phyloP scores from a whole-genome alignment of 441 rosid genomes.

The Heliophila coronopifolia region DNA sequence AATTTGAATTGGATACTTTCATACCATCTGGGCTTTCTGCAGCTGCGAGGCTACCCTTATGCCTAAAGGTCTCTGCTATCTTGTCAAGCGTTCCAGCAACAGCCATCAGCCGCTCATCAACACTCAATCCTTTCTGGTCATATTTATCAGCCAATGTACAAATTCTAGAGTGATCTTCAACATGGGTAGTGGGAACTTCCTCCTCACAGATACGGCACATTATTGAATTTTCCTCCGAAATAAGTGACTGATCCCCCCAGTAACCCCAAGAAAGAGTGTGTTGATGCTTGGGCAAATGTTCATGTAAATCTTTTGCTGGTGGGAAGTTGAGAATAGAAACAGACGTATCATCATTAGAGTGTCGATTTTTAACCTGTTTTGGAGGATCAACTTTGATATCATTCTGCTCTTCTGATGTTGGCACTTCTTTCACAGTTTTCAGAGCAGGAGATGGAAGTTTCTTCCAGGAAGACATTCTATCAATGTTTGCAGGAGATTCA shows the following conservation, averaged over 20 bases:
- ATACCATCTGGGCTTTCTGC: slow-evolving; percentile 80
- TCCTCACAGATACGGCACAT: slow-evolving; percentile 98
- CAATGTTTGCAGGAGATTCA: slow-evolving; percentile 60
- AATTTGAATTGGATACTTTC: slow-evolving; percentile 80
- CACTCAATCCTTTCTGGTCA: slow-evolving; percentile 75
- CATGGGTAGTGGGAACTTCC: slow-evolving; percentile 78
- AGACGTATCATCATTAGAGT: slow-evolving; percentile 40
- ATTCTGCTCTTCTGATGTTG: slow-evolving; percentile 41
- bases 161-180: slow-evolving; percentile 91
- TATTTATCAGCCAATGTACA: slow-evolving; percentile 93
- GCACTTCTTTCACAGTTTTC: slow-evolving; percentile 50
- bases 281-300: slow-evolving; percentile 61
- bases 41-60: slow-evolving; percentile 62
- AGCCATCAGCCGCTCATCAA: slow-evolving; percentile 76
- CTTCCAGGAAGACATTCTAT: slow-evolving; percentile 87
- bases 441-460: slow-evolving; percentile 68
- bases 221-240: slow-evolving; percentile 69
- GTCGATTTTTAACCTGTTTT: slow-evolving; percentile 35
- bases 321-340: slow-evolving; percentile 42
- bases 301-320: slow-evolving; percentile 54
- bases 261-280: slow-evolving; percentile 87
- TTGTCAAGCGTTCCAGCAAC: slow-evolving; percentile 90
- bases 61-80: slow-evolving; percentile 63
- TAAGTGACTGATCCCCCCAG: slow-evolving; percentile 72
- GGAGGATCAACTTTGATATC: slow-evolving; percentile 49